Evolutionary conservation across 2,329 filamentous ascomycete species (phyloP), one percentile per base, ranked within the genome.

Genomic region (Saccharata proteae): DNA sequence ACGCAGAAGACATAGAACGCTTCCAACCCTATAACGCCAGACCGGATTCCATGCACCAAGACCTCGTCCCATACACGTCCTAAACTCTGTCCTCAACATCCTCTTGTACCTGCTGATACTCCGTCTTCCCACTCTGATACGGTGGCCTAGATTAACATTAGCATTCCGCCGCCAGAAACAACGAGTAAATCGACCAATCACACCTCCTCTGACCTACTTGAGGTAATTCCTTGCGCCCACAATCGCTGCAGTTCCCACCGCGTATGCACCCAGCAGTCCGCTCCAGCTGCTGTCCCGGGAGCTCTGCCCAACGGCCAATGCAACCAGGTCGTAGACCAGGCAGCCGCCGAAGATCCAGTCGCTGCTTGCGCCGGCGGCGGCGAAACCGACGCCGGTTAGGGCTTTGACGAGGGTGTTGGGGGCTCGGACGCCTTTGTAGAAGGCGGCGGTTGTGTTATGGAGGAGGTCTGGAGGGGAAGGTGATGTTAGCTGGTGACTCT

Each of bases 291-390:
- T 39, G 21, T 62, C 52, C 2, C 45, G 54, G 4, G 50, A 54
- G 6, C 54, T 54, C 49, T 75, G 71, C 1, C 71, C 71, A 0
- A 69, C 61, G 17, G 58, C 55, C 38, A 74, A 42, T 6, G 64
- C 69, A 10, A 72, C 53, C 12, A 74, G 54, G 45, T 74, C 67
- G 44, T 74, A 74, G 0, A 70, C 69, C 37, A 75, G 46, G 42
- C 71, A 72, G 0, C 62, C 66, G 0, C 70, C 71, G 30, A 74
- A 67, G 31, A 74, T 71, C 69, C 69, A 74, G 44, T 75, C 71
- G 40, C 67, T 71, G 20, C 48, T 41, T 7, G 57, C 57, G 2
- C 63, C 65, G 11, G 62, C 49, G 0, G 61, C 50, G 0, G 59
- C 67, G 36, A 74, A 74, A 0, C 64, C 68, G 0, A 71, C 41